A percentile compares a stretch with the other conserved stretches of the same genome.
Evolutionary conservation across 2,329 filamentous ascomycete species (phyloP).

Genomic region (Aotearoamyces nothofagi): DNA sequence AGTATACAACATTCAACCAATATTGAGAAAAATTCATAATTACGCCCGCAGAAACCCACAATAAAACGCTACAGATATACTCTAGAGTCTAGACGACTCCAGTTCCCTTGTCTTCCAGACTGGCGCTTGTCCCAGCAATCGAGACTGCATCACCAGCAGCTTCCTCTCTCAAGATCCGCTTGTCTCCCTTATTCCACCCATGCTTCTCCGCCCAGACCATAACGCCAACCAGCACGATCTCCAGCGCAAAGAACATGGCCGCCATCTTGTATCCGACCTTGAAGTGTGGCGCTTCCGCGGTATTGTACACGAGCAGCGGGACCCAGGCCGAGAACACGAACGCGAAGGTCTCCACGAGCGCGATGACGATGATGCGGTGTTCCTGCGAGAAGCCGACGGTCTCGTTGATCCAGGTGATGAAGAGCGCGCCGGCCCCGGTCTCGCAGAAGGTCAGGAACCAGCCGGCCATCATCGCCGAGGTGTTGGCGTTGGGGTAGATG

Average conservation of each 20-base stretch:
- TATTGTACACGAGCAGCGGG: conserved; percentile 13
- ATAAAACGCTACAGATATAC: no score
- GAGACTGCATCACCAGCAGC: no score
- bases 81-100: no score
- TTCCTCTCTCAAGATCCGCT: no score
- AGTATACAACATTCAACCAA: no score
- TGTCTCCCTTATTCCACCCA: neutral
- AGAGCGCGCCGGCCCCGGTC: conserved; percentile 13
- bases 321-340: conserved; percentile 17
- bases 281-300: conserved; percentile 12
- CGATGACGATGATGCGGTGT: conserved; percentile 14
- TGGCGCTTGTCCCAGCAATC: no score
- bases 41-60: no score
- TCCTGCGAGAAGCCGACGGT: conserved; percentile 10
- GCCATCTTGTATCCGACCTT: conserved; percentile 13
- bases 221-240: no score
- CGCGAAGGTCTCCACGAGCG: conserved; percentile 13
- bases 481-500: conserved; percentile 14
- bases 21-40: no score
- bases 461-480: conserved; percentile 14
- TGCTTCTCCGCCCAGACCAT: conserved; percentile 1
- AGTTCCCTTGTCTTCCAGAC: no score
- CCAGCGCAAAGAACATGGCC: conserved; percentile 12
- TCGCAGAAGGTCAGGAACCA: conserved; percentile 15
- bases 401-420: conserved; percentile 16